Percentiles rank a stretch among this genome's conserved stretches.
phyloP scores from a whole-genome alignment of 2,329 filamentous ascomycete species.

The Ambrosiella xylebori region DNA sequence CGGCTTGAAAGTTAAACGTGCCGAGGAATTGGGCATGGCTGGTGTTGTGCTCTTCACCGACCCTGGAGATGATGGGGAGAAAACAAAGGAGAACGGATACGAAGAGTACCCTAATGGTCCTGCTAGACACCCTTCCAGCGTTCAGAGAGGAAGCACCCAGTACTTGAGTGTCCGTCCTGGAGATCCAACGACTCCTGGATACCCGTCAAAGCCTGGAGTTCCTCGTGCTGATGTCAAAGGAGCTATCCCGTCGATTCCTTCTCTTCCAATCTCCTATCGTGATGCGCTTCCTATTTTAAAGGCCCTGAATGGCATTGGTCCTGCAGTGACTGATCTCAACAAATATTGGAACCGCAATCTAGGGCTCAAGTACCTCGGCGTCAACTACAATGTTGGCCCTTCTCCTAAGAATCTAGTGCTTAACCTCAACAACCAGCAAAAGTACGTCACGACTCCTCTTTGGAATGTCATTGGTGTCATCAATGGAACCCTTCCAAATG shows the following conservation, averaged over 20 bases:
- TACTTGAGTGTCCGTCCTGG: conserved; percentile 55
- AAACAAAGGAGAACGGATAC: conserved; percentile 67
- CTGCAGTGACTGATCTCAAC: conserved; percentile 56
- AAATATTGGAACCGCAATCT: conserved; percentile 52
- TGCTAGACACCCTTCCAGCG: conserved; percentile 70
- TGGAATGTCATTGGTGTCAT: conserved; percentile 91
- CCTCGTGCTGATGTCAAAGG: conserved; percentile 54
- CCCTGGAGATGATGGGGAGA: conserved; percentile 70
- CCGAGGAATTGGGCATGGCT: conserved; percentile 76
- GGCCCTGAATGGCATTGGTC: conserved; percentile 77
- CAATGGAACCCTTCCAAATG: conserved; percentile 69
- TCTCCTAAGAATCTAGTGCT: conserved; percentile 54
- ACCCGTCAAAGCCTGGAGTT: conserved; percentile 78
- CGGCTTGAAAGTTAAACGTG: conserved; percentile 81
- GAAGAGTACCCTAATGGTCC: conserved; percentile 70
- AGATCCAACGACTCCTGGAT: conserved; percentile 84
- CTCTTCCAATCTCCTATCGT: conserved; percentile 72
- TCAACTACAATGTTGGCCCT: conserved; percentile 73
- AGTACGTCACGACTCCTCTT: conserved; percentile 63
- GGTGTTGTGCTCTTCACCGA: conserved; percentile 76
- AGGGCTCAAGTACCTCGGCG: conserved; percentile 61
- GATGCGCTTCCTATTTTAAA: conserved; percentile 80
- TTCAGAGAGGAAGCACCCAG: conserved; percentile 75
- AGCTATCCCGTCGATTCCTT: conserved; percentile 70
- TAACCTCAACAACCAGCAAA: conserved; percentile 62